A percentile compares a stretch with the other conserved stretches of the same genome.
These are phyloP conservation scores for Termitomyces sp. DNA, from an alignment of 768 basidiomycete species.

Conservation along the genomic window DNA sequence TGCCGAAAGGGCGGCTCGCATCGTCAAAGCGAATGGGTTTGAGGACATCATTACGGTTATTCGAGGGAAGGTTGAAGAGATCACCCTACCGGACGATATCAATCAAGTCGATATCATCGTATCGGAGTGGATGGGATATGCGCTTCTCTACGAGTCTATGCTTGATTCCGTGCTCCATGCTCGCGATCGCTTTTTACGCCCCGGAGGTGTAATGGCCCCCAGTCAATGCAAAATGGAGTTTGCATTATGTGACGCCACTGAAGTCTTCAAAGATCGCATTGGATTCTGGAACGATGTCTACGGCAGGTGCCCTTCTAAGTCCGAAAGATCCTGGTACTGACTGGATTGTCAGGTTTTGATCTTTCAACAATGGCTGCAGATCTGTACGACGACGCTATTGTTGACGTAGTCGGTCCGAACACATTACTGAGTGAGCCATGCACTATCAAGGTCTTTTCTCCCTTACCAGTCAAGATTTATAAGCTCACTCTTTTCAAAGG, in stretches of 20 bases:
- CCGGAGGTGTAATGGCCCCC: slow-evolving; percentile 83
- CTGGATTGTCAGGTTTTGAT: slow-evolving; percentile 65
- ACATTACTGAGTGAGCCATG: slow-evolving; percentile 60
- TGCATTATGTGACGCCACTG: slow-evolving; percentile 71
- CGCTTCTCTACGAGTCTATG: slow-evolving; percentile 93
- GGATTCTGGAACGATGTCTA: slow-evolving; percentile 91
- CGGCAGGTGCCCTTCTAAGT: slow-evolving; percentile 40
- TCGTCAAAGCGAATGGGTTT: slow-evolving; percentile 71
- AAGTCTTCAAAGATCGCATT: slow-evolving; percentile 76
- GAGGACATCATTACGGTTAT: slow-evolving; percentile 80
- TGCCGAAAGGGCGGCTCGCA: slow-evolving; percentile 69
- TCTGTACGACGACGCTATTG: slow-evolving; percentile 75
- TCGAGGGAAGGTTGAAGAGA: slow-evolving; percentile 87
- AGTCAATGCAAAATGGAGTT: slow-evolving; percentile 85
- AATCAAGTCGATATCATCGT: slow-evolving; percentile 89
- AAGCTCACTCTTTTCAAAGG: slow-evolving; percentile 36
- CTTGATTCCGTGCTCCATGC: slow-evolving; percentile 91
- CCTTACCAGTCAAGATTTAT: neutral
- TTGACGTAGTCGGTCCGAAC: slow-evolving; percentile 71
- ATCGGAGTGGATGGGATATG: slow-evolving; percentile 98
- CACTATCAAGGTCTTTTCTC: slow-evolving; percentile 54
- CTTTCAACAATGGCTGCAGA: slow-evolving; percentile 75
- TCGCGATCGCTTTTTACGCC: slow-evolving; percentile 78
- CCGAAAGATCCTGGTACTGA: neutral
- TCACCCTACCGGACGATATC: slow-evolving; percentile 65